These are phyloP conservation scores for Chlorociboria aeruginascens DNA, from an alignment of 495 filamentous ascomycete species.

Conservation along the genomic window DNA sequence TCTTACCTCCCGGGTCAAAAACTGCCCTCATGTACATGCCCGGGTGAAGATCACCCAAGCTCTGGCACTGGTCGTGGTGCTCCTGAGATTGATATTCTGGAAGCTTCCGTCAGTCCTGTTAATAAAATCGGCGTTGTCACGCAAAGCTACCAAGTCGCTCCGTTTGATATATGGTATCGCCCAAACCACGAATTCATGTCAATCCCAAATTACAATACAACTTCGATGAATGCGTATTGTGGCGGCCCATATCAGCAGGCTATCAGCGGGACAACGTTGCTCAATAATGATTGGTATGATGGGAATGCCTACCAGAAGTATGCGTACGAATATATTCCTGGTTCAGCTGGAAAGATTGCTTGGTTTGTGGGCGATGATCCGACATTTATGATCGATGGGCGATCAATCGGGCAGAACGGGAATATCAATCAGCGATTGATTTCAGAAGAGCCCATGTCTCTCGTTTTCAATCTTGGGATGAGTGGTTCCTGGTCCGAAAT, in stretches of 20 bases:
- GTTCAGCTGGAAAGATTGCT: slow-evolving; percentile 45
- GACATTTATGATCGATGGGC: slow-evolving; percentile 54
- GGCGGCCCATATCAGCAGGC: slow-evolving; percentile 66
- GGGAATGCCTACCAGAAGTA: slow-evolving; percentile 61
- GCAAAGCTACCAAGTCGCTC: slow-evolving; percentile 61
- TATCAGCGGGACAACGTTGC: slow-evolving; percentile 53
- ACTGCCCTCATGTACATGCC: slow-evolving; percentile 56
- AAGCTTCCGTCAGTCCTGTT: slow-evolving; percentile 45
- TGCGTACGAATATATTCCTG: slow-evolving; percentile 61
- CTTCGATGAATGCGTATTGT: slow-evolving; percentile 49
- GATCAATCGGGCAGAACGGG: slow-evolving; percentile 59
- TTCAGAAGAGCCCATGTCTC: slow-evolving; percentile 56
- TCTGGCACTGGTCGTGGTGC: slow-evolving; percentile 60
- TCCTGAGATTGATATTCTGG: slow-evolving; percentile 67
- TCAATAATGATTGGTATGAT: slow-evolving; percentile 71
- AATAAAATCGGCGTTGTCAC: slow-evolving; percentile 46
- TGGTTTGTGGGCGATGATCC: slow-evolving; percentile 58
- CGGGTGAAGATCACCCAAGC: slow-evolving; percentile 52
- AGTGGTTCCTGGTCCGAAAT: slow-evolving; percentile 49
- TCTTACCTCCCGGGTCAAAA: slow-evolving; percentile 63
- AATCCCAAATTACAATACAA: slow-evolving; percentile 47
- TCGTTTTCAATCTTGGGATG: slow-evolving; percentile 67
- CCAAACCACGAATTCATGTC: slow-evolving; percentile 52
- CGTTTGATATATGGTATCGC: slow-evolving; percentile 65
- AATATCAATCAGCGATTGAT: slow-evolving; percentile 60